Evolutionary conservation across 441 rosid genomes (phyloP), one percentile per base, ranked within the genome.

Genomic region (Erodium chrysanthum): DNA sequence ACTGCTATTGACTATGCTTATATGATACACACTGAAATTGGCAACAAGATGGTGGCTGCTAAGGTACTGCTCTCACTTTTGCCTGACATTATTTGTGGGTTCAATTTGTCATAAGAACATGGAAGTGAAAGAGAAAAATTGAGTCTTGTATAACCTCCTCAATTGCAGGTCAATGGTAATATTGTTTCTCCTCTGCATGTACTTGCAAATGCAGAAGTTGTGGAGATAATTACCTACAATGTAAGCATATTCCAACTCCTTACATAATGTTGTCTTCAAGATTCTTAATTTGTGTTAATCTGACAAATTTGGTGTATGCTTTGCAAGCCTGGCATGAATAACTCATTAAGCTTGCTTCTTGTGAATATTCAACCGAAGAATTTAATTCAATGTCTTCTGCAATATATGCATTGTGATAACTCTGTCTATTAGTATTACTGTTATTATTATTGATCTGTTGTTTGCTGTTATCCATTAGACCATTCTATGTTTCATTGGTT

Each of bases 31-130:
- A 91, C 97, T 4, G 97, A 94, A 77, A 80, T 91, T 48, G 99
- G 99, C 76, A 94, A 94, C 88, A 91, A 86, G 80, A 94, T 94
- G 94, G 96, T 88, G 64, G 97, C 96, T 75, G 99, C 96, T 5
- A 94, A 94, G 97, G 98, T 91, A 77, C 71, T 27, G 66, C 71
- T 71, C 64, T 60, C 14, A 17, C 15, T 42, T 42, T 42, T 42
- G 14, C 48, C n/a, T 42, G 48, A 42, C n/a, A 42, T 42, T 42
- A 12, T 10, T 42, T 42, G 9, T 25, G 29, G 21, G 29, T 23
- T 72, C 22, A 66, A 48, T 37, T 40, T 42, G 21, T 1, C 37
- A 29, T 27, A 10, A 67, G 20, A 42, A 5, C 44, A 20, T 54
- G 10, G 60, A 54, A 54, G 60, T 7, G 60, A 54, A 6, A 17